phyloP scores from a whole-genome alignment of 2,329 filamentous ascomycete species.

The Colletotrichum simmondsii region DNA sequence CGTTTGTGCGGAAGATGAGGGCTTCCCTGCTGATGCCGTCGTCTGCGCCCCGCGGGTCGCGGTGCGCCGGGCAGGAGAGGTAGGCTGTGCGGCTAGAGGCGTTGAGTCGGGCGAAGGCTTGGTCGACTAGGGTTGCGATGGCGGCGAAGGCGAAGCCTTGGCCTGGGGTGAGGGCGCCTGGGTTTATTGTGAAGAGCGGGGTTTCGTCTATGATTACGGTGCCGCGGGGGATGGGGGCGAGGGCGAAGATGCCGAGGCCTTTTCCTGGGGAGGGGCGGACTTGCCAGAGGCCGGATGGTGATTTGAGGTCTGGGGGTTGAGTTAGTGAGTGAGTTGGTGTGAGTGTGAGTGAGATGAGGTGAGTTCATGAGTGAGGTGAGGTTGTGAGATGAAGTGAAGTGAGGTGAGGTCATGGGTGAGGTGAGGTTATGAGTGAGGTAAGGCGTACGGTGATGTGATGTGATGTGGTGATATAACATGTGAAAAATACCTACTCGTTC shows the following conservation, averaged over 20 bases:
- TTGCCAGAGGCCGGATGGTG: slow-evolving; percentile 37
- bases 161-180: slow-evolving; percentile 40
- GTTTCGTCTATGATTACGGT: slow-evolving; percentile 51
- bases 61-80: slow-evolving; percentile 42
- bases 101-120: slow-evolving; percentile 30
- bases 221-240: slow-evolving; percentile 45
- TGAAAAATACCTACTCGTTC: slow-evolving; percentile 2
- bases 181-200: slow-evolving; percentile 46
- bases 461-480: not conserved
- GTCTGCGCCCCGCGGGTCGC: slow-evolving; percentile 38
- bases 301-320: slow-evolving; percentile 17
- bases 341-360: not conserved
- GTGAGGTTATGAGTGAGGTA: not conserved
- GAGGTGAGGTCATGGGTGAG: not conserved
- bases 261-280: slow-evolving; percentile 46
- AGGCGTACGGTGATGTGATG: not conserved
- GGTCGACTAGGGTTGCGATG: slow-evolving; percentile 45
- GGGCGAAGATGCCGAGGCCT: slow-evolving; percentile 54
- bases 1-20: slow-evolving; percentile 53
- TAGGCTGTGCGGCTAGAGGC: slow-evolving; percentile 41
- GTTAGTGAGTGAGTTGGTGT: not conserved
- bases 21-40: slow-evolving; percentile 35
- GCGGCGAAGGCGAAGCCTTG: slow-evolving; percentile 45
- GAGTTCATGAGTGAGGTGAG: not conserved
- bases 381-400: not conserved